Base-by-base conservation (phyloP, 257 asterid genomes). In the Primulina eburnea region DNA sequence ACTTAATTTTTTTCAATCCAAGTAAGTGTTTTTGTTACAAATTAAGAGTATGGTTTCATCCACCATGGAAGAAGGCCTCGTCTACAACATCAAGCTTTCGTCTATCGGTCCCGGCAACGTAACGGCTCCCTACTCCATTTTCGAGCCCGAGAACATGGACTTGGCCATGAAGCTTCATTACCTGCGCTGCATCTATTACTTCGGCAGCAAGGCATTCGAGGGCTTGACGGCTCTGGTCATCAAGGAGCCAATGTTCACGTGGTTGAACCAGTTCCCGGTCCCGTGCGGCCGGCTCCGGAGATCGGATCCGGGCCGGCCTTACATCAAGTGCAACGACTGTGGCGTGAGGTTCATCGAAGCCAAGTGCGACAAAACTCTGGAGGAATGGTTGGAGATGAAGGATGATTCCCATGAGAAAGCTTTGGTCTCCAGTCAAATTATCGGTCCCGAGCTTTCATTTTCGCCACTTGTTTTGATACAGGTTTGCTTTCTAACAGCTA, bases 161-260 rank as follows among this genome's bases (percentile, higher is more conserved):
- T 67, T 93, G 60, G 96, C 97, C 40, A 87, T 85, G 96, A 93
- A 93, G 76, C 84, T 93, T 20, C 99, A 93, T 78, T 93, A 93
- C 79, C 53, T 90, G 0, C 80, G 83, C 61, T 83, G 86, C 17
- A 58, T 93, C 14, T 93, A 90, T 62, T 90, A 88, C 75, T 90
- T 89, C 18, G 71, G 62, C 10, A 76, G 71, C 17, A 71, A 69
- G 10, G 90, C 91, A 7, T 88, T 90, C 55, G 83, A 81, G 64
- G 96, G 89, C 7, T 1, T 87, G 24, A 80, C 57, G 29, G 58
- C 81, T 2, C n/a, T 66, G 24, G 76, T 60, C 26, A 74, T 93
- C 5, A 93, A 90, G 82, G 97, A 85, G 71, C 90, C 96, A 0
- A 74, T 84, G 68, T 93, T 93, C 60, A 24, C 6, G 32, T 89